These are phyloP conservation scores for Cylindrotheca closterium DNA, from an alignment of 108 stramenopile species.

Conservation along the genomic window DNA sequence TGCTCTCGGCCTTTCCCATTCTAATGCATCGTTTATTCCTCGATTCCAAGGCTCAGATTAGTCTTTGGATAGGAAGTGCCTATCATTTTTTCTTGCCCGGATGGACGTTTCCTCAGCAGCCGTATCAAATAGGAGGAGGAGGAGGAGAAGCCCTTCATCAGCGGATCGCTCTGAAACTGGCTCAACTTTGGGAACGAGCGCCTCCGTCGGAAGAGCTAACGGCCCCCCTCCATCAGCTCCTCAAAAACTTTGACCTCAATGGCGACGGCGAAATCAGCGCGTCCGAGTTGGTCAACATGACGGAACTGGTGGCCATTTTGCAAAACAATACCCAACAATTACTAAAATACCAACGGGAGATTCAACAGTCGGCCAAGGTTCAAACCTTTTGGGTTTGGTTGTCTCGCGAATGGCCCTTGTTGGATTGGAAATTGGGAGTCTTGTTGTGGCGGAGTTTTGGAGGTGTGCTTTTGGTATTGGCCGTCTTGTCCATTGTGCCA, in stretches of 20 bases:
- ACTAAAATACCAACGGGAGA: not conserved
- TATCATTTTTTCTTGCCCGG: constrained; percentile 46
- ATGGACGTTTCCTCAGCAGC: constrained; percentile 22
- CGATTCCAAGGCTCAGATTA: constrained; percentile 18
- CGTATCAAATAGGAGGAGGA: no score
- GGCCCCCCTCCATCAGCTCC: constrained; percentile 20
- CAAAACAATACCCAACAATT: no score
- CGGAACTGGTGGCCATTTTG: constrained; percentile 23
- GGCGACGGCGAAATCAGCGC: constrained; percentile 38
- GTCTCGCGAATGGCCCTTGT: constrained; percentile 49
- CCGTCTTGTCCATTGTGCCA: constrained; percentile 60
- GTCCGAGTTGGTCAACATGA: constrained; percentile 36
- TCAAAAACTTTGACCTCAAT: constrained; percentile 35
- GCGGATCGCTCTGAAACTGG: constrained; percentile 14
- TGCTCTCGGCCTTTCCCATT: constrained; percentile 48
- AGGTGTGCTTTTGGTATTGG: constrained; percentile 50
- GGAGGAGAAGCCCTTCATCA: not conserved
- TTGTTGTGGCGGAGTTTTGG: constrained; percentile 73
- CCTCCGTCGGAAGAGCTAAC: constrained; percentile 13
- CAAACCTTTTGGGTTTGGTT: constrained; percentile 35
- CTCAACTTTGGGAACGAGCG: constrained; percentile 31
- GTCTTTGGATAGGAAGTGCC: constrained; percentile 10
- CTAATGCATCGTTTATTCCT: constrained; percentile 37
- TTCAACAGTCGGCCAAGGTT: not conserved
- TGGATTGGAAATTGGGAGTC: constrained; percentile 71